Conservation (phyloP, 2,329 filamentous ascomycete species). For the Pseudogymnoascus pannorum region DNA sequence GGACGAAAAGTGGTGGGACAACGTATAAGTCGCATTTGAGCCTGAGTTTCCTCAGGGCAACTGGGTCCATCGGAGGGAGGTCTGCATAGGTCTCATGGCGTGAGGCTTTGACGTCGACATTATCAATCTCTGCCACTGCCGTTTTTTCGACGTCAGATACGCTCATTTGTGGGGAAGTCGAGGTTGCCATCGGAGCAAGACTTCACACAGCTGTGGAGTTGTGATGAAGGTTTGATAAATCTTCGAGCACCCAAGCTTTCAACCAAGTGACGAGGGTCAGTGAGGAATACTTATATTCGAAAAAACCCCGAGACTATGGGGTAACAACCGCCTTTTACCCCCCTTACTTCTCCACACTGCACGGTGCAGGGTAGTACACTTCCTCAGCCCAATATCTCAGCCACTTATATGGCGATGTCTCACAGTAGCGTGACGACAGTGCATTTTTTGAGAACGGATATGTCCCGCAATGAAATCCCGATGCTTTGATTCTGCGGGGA, state of each 20-base stretch:
- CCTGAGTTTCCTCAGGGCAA: constrained; percentile 16
- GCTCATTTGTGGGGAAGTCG: background rate
- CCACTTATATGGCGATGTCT: background rate
- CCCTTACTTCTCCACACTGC: background rate
- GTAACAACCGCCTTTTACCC: background rate
- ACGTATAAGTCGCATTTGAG: constrained; percentile 21
- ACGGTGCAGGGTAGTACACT: background rate
- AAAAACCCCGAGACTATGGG: background rate
- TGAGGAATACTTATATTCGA: background rate
- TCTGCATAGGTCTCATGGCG: background rate
- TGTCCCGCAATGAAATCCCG: background rate
- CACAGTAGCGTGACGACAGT: background rate
- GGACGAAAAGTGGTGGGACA: constrained; percentile 42
- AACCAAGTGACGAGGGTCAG: background rate
- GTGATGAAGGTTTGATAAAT: background rate
- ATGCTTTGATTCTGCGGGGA: background rate
- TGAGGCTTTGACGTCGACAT: background rate
- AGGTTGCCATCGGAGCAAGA: background rate
- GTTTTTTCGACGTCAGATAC: background rate
- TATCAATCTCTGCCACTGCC: background rate
- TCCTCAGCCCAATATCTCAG: background rate
- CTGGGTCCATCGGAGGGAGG: constrained; percentile 12
- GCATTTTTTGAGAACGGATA: background rate
- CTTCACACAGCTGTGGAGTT: background rate
- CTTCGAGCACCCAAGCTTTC: background rate